A percentile compares a stretch with the other conserved stretches of the same genome.
Conservation (phyloP, 495 filamentous ascomycete genomes). For the Penicillium mononematosum region DNA sequence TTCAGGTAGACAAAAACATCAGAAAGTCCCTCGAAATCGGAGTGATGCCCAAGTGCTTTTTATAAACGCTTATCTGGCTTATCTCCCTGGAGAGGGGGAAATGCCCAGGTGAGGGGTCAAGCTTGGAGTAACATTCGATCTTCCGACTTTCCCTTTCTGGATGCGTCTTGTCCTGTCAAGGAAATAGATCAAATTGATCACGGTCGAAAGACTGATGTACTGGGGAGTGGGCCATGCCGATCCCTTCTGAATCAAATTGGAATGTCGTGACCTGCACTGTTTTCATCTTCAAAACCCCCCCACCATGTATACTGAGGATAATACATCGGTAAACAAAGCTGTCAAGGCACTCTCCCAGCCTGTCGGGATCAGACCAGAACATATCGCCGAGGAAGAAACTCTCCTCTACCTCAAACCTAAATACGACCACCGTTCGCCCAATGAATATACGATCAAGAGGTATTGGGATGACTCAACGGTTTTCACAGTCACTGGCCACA, state of each 20-base stretch:
- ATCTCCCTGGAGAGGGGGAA: neutral
- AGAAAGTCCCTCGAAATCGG: neutral
- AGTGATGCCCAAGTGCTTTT: neutral
- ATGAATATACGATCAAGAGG: conserved; percentile 20
- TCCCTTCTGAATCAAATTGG: neutral
- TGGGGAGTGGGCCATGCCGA: neutral
- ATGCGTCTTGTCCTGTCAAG: neutral
- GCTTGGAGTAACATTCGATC: too few species aligned
- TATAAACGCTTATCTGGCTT: conserved; percentile 7
- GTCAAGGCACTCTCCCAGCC: conserved; percentile 1
- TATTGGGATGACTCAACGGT: conserved; percentile 17
- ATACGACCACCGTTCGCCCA: conserved; percentile 14
- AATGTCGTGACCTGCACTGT: neutral
- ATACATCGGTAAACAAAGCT: neutral
- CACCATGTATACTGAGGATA: neutral
- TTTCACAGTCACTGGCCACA: conserved; percentile 22
- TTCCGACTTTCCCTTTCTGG: too few species aligned
- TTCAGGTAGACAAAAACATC: neutral
- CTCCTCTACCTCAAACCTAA: conserved; percentile 20
- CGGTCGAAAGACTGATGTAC: neutral
- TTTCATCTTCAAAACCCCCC: neutral
- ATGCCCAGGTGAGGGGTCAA: conserved; percentile 6
- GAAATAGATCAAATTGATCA: neutral
- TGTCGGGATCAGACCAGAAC: conserved; percentile 10
- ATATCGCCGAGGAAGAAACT: conserved; percentile 5